phyloP scores from a whole-genome alignment of 2,329 filamentous ascomycete species.

The Paecilomyces formosus region DNA sequence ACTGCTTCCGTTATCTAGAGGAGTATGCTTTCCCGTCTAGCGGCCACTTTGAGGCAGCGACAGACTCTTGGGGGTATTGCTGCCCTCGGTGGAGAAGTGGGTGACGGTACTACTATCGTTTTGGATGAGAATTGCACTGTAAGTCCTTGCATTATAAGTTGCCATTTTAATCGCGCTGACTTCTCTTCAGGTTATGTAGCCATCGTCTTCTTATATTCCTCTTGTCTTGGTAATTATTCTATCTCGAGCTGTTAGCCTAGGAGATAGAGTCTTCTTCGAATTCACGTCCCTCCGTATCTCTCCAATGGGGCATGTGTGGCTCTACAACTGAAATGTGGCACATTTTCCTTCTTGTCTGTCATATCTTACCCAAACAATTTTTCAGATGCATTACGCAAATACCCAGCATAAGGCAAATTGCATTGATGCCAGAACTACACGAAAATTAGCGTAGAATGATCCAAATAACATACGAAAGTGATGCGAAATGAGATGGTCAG shows the following conservation, averaged over 20 bases:
- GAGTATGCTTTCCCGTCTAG: constrained; percentile 40
- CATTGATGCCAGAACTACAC: neutral
- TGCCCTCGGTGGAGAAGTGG: constrained; percentile 17
- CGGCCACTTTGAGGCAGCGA: constrained; percentile 33
- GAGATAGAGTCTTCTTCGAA: neutral
- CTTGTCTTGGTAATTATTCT: neutral
- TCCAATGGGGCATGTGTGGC: neutral
- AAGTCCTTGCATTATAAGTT: constrained; percentile 11
- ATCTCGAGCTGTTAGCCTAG: neutral
- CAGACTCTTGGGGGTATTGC: constrained; percentile 20
- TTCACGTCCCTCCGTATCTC: neutral
- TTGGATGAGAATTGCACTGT: constrained; percentile 41
- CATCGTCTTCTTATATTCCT: neutral
- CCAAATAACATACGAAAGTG: neutral
- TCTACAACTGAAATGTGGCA: neutral
- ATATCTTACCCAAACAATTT: neutral
- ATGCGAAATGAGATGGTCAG: neutral
- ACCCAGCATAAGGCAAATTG: neutral
- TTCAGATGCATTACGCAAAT: neutral
- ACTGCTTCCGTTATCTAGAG: constrained; percentile 24
- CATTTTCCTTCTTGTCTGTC: neutral
- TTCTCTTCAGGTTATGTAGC: constrained; percentile 21
- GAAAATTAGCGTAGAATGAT: neutral
- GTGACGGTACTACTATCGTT: constrained; percentile 26
- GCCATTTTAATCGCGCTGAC: neutral